Evolutionary conservation across 768 basidiomycete genomes (phyloP).

Genomic region (Mycena belliarum): DNA sequence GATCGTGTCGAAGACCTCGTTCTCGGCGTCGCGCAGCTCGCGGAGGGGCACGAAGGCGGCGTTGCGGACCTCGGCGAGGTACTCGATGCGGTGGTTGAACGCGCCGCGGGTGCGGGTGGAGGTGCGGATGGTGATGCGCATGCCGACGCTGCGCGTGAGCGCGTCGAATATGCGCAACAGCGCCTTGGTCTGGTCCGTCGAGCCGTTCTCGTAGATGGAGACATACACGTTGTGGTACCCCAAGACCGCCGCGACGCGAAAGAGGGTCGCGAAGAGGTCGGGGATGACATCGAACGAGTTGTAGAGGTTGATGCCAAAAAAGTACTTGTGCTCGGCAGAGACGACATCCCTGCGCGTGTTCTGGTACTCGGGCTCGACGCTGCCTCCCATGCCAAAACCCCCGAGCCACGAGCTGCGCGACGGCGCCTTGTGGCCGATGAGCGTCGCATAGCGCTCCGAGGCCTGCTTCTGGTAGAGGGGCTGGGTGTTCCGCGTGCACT

Average conservation of each 20-base stretch:
- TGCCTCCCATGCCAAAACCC: conserved; percentile 42
- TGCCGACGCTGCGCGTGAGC: conserved; percentile 83
- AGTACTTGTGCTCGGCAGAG: conserved; percentile 89
- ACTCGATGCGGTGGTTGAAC: conserved; percentile 99
- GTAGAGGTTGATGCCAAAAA: conserved; percentile 98
- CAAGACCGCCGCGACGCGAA: conserved; percentile 86
- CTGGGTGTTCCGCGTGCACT: conserved; percentile 86
- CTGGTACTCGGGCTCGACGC: conserved; percentile 39
- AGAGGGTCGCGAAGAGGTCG: conserved; percentile 94
- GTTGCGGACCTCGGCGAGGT: conserved; percentile 99
- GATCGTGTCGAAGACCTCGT: conserved; percentile 95
- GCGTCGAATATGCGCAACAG: conserved; percentile 94
- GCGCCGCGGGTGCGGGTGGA: conserved; percentile 91
- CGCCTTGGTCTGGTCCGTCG: conserved; percentile 98
- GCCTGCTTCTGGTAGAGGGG: conserved; percentile 85
- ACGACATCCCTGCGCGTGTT: conserved; percentile 39
- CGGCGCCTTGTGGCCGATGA: conserved; percentile 76
- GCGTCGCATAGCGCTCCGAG: conserved; percentile 77
- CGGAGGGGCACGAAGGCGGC: conserved; percentile 94
- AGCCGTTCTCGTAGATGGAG: conserved; percentile 99
- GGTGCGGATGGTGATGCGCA: conserved; percentile 91
- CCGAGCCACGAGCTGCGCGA: conserved; percentile 62
- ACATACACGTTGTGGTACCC: conserved; percentile 99
- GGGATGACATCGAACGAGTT: conserved; percentile 99
- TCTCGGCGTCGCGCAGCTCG: conserved; percentile 87